Conservation (phyloP, 495 filamentous ascomycete species). For the Xylaria telfairii region DNA sequence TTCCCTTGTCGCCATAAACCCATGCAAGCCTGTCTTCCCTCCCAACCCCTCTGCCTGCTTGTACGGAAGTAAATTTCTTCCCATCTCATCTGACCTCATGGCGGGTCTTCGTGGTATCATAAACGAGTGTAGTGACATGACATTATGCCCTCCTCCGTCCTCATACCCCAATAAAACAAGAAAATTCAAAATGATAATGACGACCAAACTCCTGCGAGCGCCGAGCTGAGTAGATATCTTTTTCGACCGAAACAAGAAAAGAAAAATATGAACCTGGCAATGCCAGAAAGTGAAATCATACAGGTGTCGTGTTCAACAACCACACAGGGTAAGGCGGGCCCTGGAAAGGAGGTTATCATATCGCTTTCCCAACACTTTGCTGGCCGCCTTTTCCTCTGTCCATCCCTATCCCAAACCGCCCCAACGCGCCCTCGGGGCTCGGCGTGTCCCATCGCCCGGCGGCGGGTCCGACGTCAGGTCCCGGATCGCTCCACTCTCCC, state of each 20-base stretch:
- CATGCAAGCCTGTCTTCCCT: not conserved
- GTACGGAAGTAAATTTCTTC: not conserved
- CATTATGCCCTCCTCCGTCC: slow-evolving; percentile 12
- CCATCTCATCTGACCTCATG: not conserved
- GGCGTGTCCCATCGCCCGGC: slow-evolving; percentile 40
- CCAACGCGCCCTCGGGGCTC: slow-evolving; percentile 30
- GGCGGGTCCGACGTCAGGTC: slow-evolving; percentile 55
- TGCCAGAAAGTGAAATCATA: not conserved
- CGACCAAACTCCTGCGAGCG: slow-evolving; percentile 8
- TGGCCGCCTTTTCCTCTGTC: slow-evolving; percentile 30
- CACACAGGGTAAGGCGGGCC: not conserved
- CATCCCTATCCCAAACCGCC: slow-evolving; percentile 14
- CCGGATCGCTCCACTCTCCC: slow-evolving; percentile 59
- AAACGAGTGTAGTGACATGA: slow-evolving; percentile 21
- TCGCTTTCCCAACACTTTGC: slow-evolving; percentile 49
- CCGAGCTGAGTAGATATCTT: slow-evolving; percentile 3
- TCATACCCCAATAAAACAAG: not conserved
- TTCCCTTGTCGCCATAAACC: not conserved
- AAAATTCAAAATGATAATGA: not conserved
- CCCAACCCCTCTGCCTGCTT: not conserved
- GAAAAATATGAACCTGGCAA: not conserved
- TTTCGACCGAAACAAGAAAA: not conserved
- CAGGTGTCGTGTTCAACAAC: not conserved
- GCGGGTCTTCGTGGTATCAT: slow-evolving; percentile 16
- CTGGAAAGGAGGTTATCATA: slow-evolving; percentile 29